Evolutionary conservation across 805 yeast genomes (phyloP), one percentile per base, ranked within the genome.

Genomic region (Millerozyma acaciae): DNA sequence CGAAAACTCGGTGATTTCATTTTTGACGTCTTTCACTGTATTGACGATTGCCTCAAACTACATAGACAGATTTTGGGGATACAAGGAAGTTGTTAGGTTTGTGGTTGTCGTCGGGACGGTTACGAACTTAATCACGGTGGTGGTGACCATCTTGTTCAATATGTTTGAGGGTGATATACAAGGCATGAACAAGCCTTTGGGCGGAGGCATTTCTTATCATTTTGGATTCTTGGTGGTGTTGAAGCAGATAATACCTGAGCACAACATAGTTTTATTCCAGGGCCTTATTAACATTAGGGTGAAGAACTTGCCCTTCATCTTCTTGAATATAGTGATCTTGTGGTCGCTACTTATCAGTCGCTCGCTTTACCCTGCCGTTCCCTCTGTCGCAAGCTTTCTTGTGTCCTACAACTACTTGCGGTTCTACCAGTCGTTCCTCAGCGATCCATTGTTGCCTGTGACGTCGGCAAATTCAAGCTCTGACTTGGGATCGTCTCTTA

Each of bases 331-430:
- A 3, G 57, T 73, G 19, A 20, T 39, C 9, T 14, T 51, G 5
- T 62, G 69, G 69, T 63, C 70, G 1, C 7, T 53, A n/a, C 21
- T 57, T 2, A 37, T 60, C 6, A 43, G 51, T 26, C 34, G 58
- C 13, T 53, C 70, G 6, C 48, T 66, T 16, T 65, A 70, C 40
- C 82, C 85, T 30, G 60, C 70, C 25, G 43, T 81, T 5, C 86
- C 86, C 9, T 62, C 79, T 6, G 58, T 58, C 14, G 60, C 62
- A 15, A 77, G 80, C 29, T 87, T 89, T 47, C 57, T 84, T 30
- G 62, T 76, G 2, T 67, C 89, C 12, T 89, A 90, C 85, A 51
- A 62, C 29, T 90, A 87, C 53, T 66, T 89, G 45, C 71, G 97
- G 44, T 89, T 86, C 56, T 79, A 62, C 62, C 93, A 87, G 49